Conservation (phyloP, 495 filamentous ascomycete genomes). For the Penicillium antarcticum region DNA sequence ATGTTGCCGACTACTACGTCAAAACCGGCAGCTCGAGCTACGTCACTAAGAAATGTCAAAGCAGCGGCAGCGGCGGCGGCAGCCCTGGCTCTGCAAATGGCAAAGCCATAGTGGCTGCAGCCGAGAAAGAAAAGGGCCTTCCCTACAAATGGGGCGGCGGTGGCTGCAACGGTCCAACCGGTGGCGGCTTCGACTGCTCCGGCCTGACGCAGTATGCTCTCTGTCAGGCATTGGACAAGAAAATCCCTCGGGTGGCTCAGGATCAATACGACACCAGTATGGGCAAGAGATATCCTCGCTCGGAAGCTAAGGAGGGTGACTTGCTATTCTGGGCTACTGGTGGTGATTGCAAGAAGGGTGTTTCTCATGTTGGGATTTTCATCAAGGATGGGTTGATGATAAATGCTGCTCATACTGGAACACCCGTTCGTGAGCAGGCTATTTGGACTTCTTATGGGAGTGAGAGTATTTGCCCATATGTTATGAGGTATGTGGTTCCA, state of each 20-base stretch:
- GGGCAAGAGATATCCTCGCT: constrained; percentile 11
- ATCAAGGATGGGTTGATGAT: constrained; percentile 15
- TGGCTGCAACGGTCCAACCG: constrained; percentile 8
- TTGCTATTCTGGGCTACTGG: constrained; percentile 17
- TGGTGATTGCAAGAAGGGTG: constrained; percentile 11
- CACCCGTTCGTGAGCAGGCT: constrained; percentile 15
- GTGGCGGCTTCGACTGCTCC: constrained; percentile 17
- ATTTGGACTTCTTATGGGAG: constrained; percentile 21
- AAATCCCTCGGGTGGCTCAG: constrained; percentile 14
- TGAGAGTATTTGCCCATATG: constrained; percentile 14
- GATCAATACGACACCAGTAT: constrained; percentile 10
- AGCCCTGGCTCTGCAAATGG: constrained; percentile 3
- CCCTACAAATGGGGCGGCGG: constrained; percentile 17
- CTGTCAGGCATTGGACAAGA: constrained; percentile 14
- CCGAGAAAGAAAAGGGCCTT: constrained; percentile 16
- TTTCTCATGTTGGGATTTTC: constrained; percentile 16
- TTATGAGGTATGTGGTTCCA: constrained; percentile 13
- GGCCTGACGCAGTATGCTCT: constrained; percentile 17
- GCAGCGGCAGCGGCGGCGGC: neutral
- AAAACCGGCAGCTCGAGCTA: constrained; percentile 13
- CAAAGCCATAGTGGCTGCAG: constrained; percentile 9
- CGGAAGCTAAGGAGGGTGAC: constrained; percentile 14
- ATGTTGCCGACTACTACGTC: constrained; percentile 18
- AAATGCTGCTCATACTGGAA: constrained; percentile 17
- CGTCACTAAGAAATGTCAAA: constrained; percentile 8